Evolutionary conservation across 73 alveolate genomes (phyloP), one percentile per base, ranked within the genome.

Genomic region (Paramecium sexaurelia): DNA sequence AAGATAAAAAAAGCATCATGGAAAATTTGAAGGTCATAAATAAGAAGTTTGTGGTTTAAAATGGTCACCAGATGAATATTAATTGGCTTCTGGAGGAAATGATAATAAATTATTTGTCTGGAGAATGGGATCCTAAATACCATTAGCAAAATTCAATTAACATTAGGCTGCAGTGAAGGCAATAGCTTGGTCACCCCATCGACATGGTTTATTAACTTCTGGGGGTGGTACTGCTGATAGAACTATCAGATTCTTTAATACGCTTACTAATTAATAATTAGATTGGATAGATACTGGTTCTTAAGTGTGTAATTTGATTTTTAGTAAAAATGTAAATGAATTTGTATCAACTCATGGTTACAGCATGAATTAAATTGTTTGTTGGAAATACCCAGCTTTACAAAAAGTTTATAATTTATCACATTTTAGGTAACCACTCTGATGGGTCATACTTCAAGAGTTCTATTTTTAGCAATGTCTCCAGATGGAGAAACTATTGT

Each of bases 191-290:
- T 93, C 97, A 4, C 99, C 99, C 11, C 99, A 96, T 86, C 94
- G 95, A 68, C 95, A 94, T 92, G 97, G 97, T 55, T 92, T 98
- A 35, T 85, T 98, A 17, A 98, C 98, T 0, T 89, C 97, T 6
- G 99, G 99, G 6, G 99, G 99, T 2, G 99, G 99, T 32, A 96
- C 99, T 29, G 99, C 99, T 6, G 99, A 98, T 91, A 92, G 98
- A 84, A 96, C 99, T 43, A 95, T 98, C 20, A 87, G 98, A n/a
- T 97, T 98, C 92, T 98, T 99, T 98, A 98, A 98, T 93, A 97
- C 99, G 11, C 92, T 93, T n/a, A 94, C 98, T 10, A 83, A 91
- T 19, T 87, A 95, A 92, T 96, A 93, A 57, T 68, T 95, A 26
- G 91, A 94, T 88, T 88, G 94, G 69, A 92, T 97, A 36, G 99